phyloP scores from a whole-genome alignment of 352 stramenopile species.

The Globisporangium barbulae region DNA sequence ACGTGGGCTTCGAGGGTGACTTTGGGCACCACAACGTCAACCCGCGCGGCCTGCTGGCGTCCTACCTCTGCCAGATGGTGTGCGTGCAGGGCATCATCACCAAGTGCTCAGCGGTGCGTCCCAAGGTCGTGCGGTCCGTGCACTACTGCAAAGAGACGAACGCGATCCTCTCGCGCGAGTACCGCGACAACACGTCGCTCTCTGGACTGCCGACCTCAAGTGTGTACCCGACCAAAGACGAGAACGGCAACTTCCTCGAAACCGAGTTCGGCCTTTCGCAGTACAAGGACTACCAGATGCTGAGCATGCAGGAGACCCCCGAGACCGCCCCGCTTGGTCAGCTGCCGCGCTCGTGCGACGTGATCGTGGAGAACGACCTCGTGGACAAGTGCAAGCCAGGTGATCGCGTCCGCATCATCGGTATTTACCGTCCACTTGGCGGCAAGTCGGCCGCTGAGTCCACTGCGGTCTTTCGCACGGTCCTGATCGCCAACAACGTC shows the following conservation, averaged over 20 bases:
- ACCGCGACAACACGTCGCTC: conserved; percentile 96
- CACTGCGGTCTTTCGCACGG: conserved; percentile 94
- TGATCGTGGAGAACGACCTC: conserved; percentile 98
- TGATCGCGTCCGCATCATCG: conserved; percentile 94
- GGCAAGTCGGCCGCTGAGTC: conserved; percentile 71
- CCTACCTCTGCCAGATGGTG: conserved; percentile 93
- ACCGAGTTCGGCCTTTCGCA: conserved; percentile 97
- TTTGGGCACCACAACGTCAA: conserved; percentile 93
- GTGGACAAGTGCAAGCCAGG: conserved; percentile 99
- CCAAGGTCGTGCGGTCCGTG: conserved; percentile 96
- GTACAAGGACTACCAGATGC: conserved; percentile 99
- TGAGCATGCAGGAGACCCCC: conserved; percentile 85
- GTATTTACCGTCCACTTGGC: conserved; percentile 93
- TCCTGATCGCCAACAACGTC: conserved; percentile 97
- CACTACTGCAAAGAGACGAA: conserved; percentile 98
- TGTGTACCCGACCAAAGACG: conserved; percentile 95
- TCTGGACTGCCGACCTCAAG: conserved; percentile 83
- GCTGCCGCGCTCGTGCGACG: conserved; percentile 96
- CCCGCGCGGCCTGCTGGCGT: conserved; percentile 90
- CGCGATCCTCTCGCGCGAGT: conserved; percentile 90
- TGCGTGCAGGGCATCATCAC: conserved; percentile 99
- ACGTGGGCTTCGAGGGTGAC: conserved; percentile 91
- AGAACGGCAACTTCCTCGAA: conserved; percentile 95
- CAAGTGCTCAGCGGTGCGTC: conserved; percentile 96
- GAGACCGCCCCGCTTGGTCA: conserved; percentile 97